Conservation (phyloP, 2,329 filamentous ascomycete species). For the Truncatella angustata region DNA sequence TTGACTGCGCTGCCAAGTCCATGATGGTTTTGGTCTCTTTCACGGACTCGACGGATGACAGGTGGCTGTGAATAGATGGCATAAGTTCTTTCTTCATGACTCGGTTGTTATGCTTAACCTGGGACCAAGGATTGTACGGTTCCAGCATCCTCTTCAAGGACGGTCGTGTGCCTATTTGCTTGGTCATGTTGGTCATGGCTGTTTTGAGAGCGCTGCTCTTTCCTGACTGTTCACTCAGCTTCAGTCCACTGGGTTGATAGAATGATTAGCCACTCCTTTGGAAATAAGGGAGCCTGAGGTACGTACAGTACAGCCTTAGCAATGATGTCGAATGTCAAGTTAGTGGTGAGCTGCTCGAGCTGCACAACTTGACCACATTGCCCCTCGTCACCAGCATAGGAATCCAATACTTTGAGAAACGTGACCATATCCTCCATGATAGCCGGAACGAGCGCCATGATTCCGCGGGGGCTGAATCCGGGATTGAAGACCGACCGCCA, state of each 20-base stretch:
- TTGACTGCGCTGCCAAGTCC: neutral
- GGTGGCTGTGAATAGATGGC: neutral
- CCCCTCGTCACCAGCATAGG: conserved; percentile 24
- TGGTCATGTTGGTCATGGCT: neutral
- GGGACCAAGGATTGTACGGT: neutral
- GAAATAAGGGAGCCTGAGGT: neutral
- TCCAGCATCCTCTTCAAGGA: neutral
- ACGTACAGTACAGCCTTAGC: conserved; percentile 32
- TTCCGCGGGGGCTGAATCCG: conserved; percentile 35
- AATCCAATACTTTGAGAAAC: conserved; percentile 29
- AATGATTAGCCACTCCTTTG: neutral
- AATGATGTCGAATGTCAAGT: conserved; percentile 40
- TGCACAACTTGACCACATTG: conserved; percentile 30
- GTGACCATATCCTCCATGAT: conserved; percentile 35
- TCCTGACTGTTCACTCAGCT: conserved; percentile 1
- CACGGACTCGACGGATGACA: neutral
- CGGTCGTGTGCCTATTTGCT: neutral
- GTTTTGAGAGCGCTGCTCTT: neutral
- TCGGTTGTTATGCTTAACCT: neutral
- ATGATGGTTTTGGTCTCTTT: neutral
- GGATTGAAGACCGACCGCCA: conserved; percentile 30
- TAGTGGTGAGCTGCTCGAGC: conserved; percentile 33
- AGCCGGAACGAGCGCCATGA: conserved; percentile 32
- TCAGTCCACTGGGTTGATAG: neutral
- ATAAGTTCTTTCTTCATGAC: neutral